Evolutionary conservation across 2,329 filamentous ascomycete genomes (phyloP), one percentile per base, ranked within the genome.

Genomic region (Amesomyces nigricolor): DNA sequence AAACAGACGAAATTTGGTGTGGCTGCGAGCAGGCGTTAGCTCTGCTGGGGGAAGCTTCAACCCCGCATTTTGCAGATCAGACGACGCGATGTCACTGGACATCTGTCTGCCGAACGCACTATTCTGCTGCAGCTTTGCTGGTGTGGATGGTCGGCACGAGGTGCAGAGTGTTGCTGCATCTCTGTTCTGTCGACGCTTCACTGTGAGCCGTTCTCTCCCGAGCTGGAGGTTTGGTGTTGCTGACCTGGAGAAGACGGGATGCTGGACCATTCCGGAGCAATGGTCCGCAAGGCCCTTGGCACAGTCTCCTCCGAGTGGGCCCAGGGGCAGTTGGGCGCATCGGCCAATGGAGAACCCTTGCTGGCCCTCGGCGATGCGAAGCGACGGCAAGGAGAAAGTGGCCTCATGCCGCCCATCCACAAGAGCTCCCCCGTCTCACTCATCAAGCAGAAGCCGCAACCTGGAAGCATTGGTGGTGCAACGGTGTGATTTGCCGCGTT

Each of bases 401-500:
- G 30, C 40, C 43, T 59, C 52, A 59, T 58, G 49, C 56, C 42
- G 52, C 40, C 32, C 44, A 45, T 44, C 39, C 53, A 47, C 51
- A 44, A 47, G 54, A 53, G 54, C 47, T 51, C 2, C 22, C 22
- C 22, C 22, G 22, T 26, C 22, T 26, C 22, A 26, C 22, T 5
- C 22, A 26, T 26, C 22, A 26, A 26, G 22, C 22, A 26, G 22
- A 26, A 26, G 22, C 22, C 22, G 22, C 22, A 26, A 26, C 22
- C 22, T 26, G 22, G 22, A 26, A 26, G 54, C 54, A 49, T 47
- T 30, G 42, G 22, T 16, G 19, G 30, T 51, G 51, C 46, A 51
- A 51, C 53, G 45, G 47, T 26, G 30, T 53, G 26, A 48, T 52
- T 49, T 35, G 51, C 47, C 44, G 35, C 37, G 22, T 7, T 19